Percentiles rank a stretch among this genome's conserved stretches.
Evolutionary conservation across 1,139 yeast species (phyloP).

Genomic region (Zhuliangozyma blackwelliae): DNA sequence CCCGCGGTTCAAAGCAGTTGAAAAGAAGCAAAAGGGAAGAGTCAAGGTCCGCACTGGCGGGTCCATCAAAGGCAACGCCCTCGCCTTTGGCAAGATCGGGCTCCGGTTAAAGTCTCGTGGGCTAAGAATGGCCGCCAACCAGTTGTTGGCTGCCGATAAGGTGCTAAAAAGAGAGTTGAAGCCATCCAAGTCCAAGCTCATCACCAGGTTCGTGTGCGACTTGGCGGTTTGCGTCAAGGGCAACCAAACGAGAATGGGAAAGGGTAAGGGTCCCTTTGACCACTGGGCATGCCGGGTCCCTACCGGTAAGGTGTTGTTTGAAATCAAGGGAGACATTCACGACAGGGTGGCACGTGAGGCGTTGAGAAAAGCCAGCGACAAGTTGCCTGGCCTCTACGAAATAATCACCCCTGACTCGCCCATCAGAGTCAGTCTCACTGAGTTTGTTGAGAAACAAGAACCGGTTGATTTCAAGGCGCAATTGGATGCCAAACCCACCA

Average conservation of each 20-base stretch:
- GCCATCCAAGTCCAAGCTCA: conserved; percentile 63
- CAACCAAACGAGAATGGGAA: conserved; percentile 99
- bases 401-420: conserved; percentile 65
- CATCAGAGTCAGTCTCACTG: conserved; percentile 68
- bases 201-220: conserved; percentile 79
- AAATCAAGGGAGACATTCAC: conserved; percentile 75
- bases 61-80: conserved; percentile 78
- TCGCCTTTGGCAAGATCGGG: conserved; percentile 82
- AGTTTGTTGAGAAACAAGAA: conserved; percentile 39
- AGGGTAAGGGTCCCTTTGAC: conserved; percentile 97
- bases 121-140: conserved; percentile 80
- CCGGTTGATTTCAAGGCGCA: conserved; percentile 52
- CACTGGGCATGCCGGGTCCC: conserved; percentile 98
- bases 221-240: conserved; percentile 95
- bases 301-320: conserved; percentile 89
- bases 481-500: conserved; percentile 61
- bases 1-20: conserved; percentile 69
- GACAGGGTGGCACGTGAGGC: conserved; percentile 91
- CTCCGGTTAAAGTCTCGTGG: conserved; percentile 86
- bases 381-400: conserved; percentile 90
- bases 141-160: conserved; percentile 86
- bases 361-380: conserved; percentile 84
- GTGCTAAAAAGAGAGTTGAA: conserved; percentile 80
- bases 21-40: conserved; percentile 91
- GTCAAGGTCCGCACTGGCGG: conserved; percentile 96